Base-by-base conservation (phyloP, 1,284 basidiomycete species). In the Schizophyllum amplum region DNA sequence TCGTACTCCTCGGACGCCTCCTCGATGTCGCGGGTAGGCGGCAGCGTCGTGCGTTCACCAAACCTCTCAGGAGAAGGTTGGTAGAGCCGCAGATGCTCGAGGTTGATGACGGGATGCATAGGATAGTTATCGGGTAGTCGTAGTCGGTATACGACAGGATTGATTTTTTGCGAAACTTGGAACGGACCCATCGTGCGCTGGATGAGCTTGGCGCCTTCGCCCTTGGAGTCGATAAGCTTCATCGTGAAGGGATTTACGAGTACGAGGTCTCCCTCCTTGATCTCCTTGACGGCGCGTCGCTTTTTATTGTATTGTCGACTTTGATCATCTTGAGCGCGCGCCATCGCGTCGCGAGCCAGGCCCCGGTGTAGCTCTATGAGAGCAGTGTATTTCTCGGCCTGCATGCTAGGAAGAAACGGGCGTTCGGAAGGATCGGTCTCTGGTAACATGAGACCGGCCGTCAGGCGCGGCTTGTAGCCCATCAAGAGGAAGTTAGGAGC, bases 101-200 rank as follows among this genome's bases (percentile, higher is more conserved):
- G 55, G 55, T 71, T 72, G 47, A 72, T 57, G 0, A 71, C 62
- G 5, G 69, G 62, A 54, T 64, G 63, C 53, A 65, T 64, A 0
- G 64, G 63, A 59, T 69, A 68, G 4, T 59, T 59, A 9, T 60
- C 61, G 0, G 63, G 65, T 1, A 73, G 53, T 0, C 63, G 51
- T 1, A 74, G 57, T 0, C 63, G 58, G 52, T 71, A 72, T 0
- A 68, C 63, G 0, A 63, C 46, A 0, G 63, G 62, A 24, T 63
- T 68, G 6, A 74, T 56, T 13, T 61, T 55, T 50, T 71, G 61
- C 7, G 63, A 51, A 0, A 74, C 59, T 47, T 66, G 63, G 57
- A 73, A 74, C 0, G 71, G 73, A 6, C 72, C 72, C 0, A 70
- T 63, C 7, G 58, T 58, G 1, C 66, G 50, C n/a, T 67, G 64